Conservation (phyloP, 257 asterid genomes). For the Nyctanthes arbortristis region DNA sequence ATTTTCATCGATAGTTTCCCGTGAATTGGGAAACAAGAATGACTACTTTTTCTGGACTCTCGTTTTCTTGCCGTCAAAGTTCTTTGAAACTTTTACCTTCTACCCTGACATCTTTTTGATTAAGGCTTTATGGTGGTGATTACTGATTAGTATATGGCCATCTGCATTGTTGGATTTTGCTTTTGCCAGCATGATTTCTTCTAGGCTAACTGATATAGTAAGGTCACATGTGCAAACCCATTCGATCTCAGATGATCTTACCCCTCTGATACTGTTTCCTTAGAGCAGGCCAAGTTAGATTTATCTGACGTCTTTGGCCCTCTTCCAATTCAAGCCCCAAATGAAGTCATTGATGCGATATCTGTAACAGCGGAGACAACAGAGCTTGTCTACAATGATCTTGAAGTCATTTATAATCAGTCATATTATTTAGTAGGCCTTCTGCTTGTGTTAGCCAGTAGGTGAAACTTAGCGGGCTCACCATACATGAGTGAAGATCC, state of each 20-base stretch:
- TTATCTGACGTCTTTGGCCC: constrained; percentile 45
- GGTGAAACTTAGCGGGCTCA: constrained; percentile 49
- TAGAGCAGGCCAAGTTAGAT: constrained; percentile 34
- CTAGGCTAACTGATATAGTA: constrained; percentile 30
- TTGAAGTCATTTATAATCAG: constrained; percentile 54
- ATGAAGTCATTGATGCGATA: constrained; percentile 32
- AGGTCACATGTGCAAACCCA: constrained; percentile 2
- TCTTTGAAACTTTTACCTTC: constrained; percentile 30
- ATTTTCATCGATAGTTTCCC: constrained; percentile 35
- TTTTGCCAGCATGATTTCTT: constrained; percentile 40
- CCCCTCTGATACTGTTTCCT: constrained; percentile 19
- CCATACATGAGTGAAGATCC: constrained; percentile 59
- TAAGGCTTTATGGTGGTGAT: constrained; percentile 29
- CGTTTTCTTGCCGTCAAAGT: constrained; percentile 39
- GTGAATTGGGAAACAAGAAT: constrained; percentile 57
- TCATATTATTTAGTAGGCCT: constrained; percentile 69
- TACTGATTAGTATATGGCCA: constrained; percentile 23
- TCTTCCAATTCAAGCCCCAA: constrained; percentile 34
- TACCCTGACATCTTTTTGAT: constrained; percentile 17
- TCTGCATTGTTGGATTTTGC: constrained; percentile 24
- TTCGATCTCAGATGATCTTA: background rate
- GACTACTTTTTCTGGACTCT: constrained; percentile 56
- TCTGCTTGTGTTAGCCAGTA: constrained; percentile 50
- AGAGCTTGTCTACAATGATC: constrained; percentile 59
- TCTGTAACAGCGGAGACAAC: constrained; percentile 30